A percentile compares a stretch with the other conserved stretches of the same genome.
Conservation (phyloP, 192 early-diverging fungal species). For the Umbelopsis vinacea region DNA sequence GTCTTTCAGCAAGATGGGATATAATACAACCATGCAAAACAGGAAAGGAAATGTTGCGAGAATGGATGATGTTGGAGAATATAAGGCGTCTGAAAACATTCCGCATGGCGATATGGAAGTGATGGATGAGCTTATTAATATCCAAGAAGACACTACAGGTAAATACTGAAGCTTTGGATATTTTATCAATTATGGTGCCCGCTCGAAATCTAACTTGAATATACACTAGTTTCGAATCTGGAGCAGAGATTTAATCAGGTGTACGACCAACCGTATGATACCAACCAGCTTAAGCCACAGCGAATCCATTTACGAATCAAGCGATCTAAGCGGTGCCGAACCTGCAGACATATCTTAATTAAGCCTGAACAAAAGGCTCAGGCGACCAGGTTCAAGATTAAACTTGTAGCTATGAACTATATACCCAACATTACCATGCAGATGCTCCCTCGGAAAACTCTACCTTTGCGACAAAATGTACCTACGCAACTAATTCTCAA, state of each 20-base stretch:
- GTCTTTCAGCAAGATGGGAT: slow-evolving; percentile 38
- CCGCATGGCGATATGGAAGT: slow-evolving; percentile 39
- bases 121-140: slow-evolving; percentile 33
- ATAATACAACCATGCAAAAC: slow-evolving; percentile 21
- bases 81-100: slow-evolving; percentile 51
- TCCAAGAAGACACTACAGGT: slow-evolving; percentile 50
- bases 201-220: neutral
- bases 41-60: slow-evolving; percentile 29
- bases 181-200: neutral
- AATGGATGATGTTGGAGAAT: slow-evolving; percentile 51
- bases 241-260: slow-evolving; percentile 65
- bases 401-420: slow-evolving; percentile 83
- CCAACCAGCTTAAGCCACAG: slow-evolving; percentile 73
- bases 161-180: neutral
- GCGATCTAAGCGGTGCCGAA: slow-evolving; percentile 81
- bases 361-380: slow-evolving; percentile 94
- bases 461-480: slow-evolving; percentile 29
- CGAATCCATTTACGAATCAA: slow-evolving; percentile 88
- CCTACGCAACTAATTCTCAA: slow-evolving; percentile 63
- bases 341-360: slow-evolving; percentile 87
- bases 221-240: slow-evolving; percentile 54
- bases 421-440: slow-evolving; percentile 80
- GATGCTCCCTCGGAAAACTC: slow-evolving; percentile 40
- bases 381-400: slow-evolving; percentile 85
- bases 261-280: slow-evolving; percentile 63